A percentile compares a stretch with the other conserved stretches of the same genome.
These are phyloP conservation scores for Russula virescens DNA, from an alignment of 768 basidiomycete genomes.

Conservation along the genomic window DNA sequence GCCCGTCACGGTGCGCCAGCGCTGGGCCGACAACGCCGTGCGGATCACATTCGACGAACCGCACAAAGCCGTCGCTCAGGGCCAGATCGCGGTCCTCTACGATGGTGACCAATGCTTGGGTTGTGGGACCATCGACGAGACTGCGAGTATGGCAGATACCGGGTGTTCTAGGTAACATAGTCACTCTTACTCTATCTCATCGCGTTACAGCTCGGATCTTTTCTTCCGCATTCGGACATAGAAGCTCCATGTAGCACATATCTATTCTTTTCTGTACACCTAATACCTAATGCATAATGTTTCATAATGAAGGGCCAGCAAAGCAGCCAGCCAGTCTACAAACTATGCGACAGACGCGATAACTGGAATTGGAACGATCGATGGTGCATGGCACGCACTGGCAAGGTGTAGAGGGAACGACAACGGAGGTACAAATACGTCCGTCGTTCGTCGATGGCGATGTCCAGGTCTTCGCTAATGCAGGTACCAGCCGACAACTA, in stretches of 20 bases:
- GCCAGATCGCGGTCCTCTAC: constrained; percentile 77
- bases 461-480: not conserved
- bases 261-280: not conserved
- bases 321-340: not conserved
- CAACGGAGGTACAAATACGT: not conserved
- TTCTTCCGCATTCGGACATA: not conserved
- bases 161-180: not conserved
- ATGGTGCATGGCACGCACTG: not conserved
- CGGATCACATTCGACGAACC: constrained; percentile 53
- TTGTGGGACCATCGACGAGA: constrained; percentile 56
- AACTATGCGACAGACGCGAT: not conserved
- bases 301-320: constrained; percentile 2
- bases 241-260: not conserved
- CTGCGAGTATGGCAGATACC: not conserved
- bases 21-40: constrained; percentile 25
- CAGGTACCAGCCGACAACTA: not conserved
- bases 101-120: constrained; percentile 77
- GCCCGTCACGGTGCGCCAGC: constrained; percentile 24
- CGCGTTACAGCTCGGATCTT: not conserved
- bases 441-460: not conserved
- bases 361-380: not conserved
- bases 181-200: not conserved
- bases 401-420: not conserved
- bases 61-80: constrained; percentile 64
- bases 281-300: constrained; percentile 6